phyloP scores from a whole-genome alignment of 2,329 filamentous ascomycete species.

The Hypomyces rosellus region DNA sequence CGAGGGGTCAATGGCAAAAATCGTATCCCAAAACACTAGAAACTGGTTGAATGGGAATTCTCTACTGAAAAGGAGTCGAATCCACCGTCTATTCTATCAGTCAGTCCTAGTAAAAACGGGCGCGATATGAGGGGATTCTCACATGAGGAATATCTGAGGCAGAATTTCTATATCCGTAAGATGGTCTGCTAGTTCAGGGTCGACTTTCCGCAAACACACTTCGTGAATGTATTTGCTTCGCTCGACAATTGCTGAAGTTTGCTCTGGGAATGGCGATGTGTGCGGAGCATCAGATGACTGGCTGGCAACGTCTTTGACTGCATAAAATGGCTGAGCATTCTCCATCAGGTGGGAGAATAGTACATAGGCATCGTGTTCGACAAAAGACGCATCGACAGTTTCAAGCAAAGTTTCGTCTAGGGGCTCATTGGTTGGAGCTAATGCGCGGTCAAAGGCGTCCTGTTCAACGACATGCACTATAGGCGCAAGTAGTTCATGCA shows the following conservation, averaged over 20 bases:
- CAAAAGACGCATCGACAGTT: constrained; percentile 63
- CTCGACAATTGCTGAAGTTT: constrained; percentile 62
- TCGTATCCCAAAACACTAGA: constrained; percentile 79
- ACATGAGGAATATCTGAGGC: constrained; percentile 97
- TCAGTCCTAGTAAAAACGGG: not conserved
- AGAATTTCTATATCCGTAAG: constrained; percentile 78
- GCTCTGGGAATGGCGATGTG: constrained; percentile 21
- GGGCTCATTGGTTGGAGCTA: constrained; percentile 25
- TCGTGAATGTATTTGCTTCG: constrained; percentile 85
- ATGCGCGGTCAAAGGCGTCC: constrained; percentile 61
- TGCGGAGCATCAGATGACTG: constrained; percentile 13
- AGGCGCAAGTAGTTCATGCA: constrained; percentile 93
- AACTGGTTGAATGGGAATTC: constrained; percentile 87
- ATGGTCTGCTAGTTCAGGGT: constrained; percentile 77
- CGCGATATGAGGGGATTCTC: constrained; percentile 22
- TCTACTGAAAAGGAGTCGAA: constrained; percentile 83
- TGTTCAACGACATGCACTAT: constrained; percentile 77
- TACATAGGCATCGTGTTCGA: constrained; percentile 88
- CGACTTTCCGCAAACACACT: constrained; percentile 67
- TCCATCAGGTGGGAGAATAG: constrained; percentile 87
- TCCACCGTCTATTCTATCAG: constrained; percentile 64
- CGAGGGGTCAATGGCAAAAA: constrained; percentile 80
- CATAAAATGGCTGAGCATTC: constrained; percentile 78
- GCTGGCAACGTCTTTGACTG: constrained; percentile 40
- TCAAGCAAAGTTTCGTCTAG: constrained; percentile 52